Conservation (phyloP, 768 basidiomycete species). For the Phylloporus sp. region DNA sequence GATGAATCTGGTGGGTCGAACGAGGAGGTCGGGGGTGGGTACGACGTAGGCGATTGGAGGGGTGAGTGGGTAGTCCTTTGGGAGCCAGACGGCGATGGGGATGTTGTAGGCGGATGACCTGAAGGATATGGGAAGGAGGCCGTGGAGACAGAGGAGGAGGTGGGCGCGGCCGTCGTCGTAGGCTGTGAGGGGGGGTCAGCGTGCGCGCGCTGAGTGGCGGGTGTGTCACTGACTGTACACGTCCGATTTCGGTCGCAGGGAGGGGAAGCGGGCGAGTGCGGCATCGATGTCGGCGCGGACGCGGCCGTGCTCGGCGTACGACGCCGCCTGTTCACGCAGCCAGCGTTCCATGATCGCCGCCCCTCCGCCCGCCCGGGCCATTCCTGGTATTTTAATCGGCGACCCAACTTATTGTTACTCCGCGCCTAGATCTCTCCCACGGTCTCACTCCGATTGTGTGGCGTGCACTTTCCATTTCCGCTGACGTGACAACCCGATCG, state of each 20-base stretch:
- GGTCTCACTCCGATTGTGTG: constrained; percentile 41
- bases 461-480: constrained; percentile 47
- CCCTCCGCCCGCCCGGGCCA: neutral
- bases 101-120: constrained; percentile 82
- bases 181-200: constrained; percentile 40
- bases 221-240: constrained; percentile 58
- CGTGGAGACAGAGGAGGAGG: constrained; percentile 85
- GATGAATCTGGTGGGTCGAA: constrained; percentile 68
- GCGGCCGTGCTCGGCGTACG: constrained; percentile 52
- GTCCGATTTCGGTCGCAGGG: constrained; percentile 75
- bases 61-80: constrained; percentile 73
- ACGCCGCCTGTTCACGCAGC: constrained; percentile 58
- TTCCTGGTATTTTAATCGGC: constrained; percentile 10
- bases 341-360: constrained; percentile 39
- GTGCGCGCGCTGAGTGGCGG: neutral
- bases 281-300: constrained; percentile 62
- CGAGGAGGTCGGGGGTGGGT: constrained; percentile 86
- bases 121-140: constrained; percentile 84
- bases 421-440: constrained; percentile 27
- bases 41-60: constrained; percentile 90
- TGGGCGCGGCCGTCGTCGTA: constrained; percentile 95
- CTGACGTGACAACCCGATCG: constrained; percentile 25
- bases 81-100: constrained; percentile 84
- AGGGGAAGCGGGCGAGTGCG: constrained; percentile 46
- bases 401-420: neutral